A percentile compares a stretch with the other conserved stretches of the same genome.
These are phyloP conservation scores for Oryza meyeriana DNA, from an alignment of 176 grass and related monocot species.

Conservation along the genomic window DNA sequence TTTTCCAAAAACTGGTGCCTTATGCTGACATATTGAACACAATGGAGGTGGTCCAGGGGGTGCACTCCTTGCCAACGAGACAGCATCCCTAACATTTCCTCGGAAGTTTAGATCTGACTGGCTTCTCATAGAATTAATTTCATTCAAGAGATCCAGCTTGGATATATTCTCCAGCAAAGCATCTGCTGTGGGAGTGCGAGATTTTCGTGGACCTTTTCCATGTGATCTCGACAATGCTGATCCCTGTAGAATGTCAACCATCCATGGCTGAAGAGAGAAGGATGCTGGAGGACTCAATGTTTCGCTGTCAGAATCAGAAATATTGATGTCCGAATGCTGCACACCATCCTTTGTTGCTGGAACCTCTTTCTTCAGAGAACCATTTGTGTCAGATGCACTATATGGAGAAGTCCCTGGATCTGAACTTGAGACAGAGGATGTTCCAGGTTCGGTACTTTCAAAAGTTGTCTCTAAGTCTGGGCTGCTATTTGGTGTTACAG, in stretches of 20 bases:
- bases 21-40: constrained; percentile 98
- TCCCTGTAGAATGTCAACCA: constrained; percentile 60
- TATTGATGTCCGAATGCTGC: constrained; percentile 52
- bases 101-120: constrained; percentile 80
- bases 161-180: constrained; percentile 66
- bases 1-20: constrained; percentile 94
- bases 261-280: constrained; percentile 81
- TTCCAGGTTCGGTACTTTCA: constrained; percentile 83
- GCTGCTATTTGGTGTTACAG: constrained; percentile 91
- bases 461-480: constrained; percentile 78
- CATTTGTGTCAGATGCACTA: constrained; percentile 66
- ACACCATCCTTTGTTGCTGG: constrained; percentile 46
- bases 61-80: constrained; percentile 69
- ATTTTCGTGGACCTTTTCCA: constrained; percentile 47
- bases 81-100: constrained; percentile 89
- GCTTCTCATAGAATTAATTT: constrained; percentile 62
- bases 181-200: constrained; percentile 59
- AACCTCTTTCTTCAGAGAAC: constrained; percentile 57
- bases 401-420: constrained; percentile 91
- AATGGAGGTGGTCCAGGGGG: constrained; percentile 89
- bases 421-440: constrained; percentile 93
- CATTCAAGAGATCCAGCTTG: constrained; percentile 65
- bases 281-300: constrained; percentile 57
- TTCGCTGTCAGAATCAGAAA: constrained; percentile 86
- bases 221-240: constrained; percentile 42